Base-by-base conservation (phyloP, 2,329 filamentous ascomycete species). In the Trichoderma polysporum region DNA sequence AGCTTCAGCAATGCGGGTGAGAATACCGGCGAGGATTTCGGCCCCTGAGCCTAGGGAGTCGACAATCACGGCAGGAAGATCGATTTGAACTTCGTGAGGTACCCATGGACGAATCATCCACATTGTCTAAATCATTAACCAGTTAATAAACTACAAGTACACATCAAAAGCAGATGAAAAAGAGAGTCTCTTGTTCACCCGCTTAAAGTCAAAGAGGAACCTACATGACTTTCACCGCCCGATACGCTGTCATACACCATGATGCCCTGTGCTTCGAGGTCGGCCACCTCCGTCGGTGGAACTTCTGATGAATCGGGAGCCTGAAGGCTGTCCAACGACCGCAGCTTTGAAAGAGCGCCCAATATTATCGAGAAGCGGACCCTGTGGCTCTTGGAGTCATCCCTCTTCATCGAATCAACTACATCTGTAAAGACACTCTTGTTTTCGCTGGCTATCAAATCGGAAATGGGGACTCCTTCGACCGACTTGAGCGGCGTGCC, bases 31-130 rank as follows among this genome's bases (percentile, higher is more conserved):
- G 37, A 99, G 86, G 63, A 99, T 90, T 78, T 98, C 94, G 58
- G 95, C 96, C 45, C 95, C 95, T 31, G 97, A 94, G 41, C 95
- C 95, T 17, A 99, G 85, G 1, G 94, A 94, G 74, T 98, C 94
- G 60, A 98, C 94, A 68, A 99, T 90, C 31, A 97, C 82, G 66
- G 88, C 84, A 17, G 96, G 94, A 7, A 99, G 86, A 76, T 98
- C 95, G 73, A 99, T 98, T 70, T 96, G 96, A 75, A 99, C 92
- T 81, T 98, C 94, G 71, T 93, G 88, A 6, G 94, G 91, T 47
- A 93, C 90, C 79, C 93, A 97, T 2, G 94, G 95, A 70, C 95
- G 91, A 72, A 99, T 88, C 93, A 99, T 99, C 95, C 95, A 99
- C 96, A 99, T 99, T 19, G 93, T 97, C 92, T 97, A 59, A 15